Conservation (phyloP, 2,329 filamentous ascomycete genomes). For the Aspergillus fischeri region DNA sequence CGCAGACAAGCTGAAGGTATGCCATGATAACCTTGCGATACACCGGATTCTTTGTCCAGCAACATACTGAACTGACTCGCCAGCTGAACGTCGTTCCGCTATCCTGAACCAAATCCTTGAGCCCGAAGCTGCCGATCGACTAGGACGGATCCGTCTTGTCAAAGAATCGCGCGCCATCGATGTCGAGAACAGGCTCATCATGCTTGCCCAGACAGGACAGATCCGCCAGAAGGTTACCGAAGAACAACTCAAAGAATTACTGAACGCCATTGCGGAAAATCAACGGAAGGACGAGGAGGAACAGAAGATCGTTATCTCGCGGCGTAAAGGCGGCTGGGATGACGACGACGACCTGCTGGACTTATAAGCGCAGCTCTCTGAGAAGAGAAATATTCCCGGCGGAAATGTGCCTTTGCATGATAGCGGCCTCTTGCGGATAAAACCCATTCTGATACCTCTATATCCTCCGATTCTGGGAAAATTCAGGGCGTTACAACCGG, state of each 20-base stretch:
- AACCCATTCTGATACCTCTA: neutral
- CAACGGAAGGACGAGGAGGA: slow-evolving; percentile 55
- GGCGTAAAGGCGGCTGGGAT: slow-evolving; percentile 80
- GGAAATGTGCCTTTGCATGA: neutral
- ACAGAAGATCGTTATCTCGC: slow-evolving; percentile 80
- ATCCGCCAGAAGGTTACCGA: slow-evolving; percentile 84
- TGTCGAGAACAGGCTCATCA: slow-evolving; percentile 88
- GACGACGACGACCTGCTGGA: slow-evolving; percentile 58
- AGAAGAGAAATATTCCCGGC: slow-evolving; percentile 3
- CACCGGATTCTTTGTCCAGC: slow-evolving; percentile 1
- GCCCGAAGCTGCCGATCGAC: slow-evolving; percentile 86
- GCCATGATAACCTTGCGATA: slow-evolving; percentile 5
- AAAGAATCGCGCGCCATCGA: slow-evolving; percentile 87
- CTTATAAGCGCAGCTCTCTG: slow-evolving; percentile 20
- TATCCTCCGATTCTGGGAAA: neutral
- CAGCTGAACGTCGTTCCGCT: slow-evolving; percentile 32
- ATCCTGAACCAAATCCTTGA: slow-evolving; percentile 91
- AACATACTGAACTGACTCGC: neutral
- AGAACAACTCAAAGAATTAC: slow-evolving; percentile 84
- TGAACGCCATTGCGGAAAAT: slow-evolving; percentile 78
- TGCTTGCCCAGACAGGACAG: slow-evolving; percentile 83
- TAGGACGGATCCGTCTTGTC: slow-evolving; percentile 91
- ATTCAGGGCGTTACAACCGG: neutral
- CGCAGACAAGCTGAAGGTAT: slow-evolving; percentile 32
- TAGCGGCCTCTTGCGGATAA: neutral